Conservation (phyloP, 2,329 filamentous ascomycete genomes). For the Amphichorda felina region DNA sequence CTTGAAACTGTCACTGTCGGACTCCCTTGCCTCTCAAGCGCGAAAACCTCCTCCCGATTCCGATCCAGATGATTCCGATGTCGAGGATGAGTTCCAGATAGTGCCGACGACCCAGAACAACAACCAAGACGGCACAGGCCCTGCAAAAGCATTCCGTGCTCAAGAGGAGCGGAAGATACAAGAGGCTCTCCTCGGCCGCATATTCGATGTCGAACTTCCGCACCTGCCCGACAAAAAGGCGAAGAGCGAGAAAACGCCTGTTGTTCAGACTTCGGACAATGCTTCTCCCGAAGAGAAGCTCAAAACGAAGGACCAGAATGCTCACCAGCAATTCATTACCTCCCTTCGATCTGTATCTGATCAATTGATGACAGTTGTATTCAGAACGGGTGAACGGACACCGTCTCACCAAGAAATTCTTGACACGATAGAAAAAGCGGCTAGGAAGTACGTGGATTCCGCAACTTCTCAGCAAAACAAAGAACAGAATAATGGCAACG, state of each 20-base stretch:
- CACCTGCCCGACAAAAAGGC: background rate
- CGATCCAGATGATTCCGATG: conserved; percentile 36
- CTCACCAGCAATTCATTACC: conserved; percentile 14
- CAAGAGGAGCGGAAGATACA: conserved; percentile 43
- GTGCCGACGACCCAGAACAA: conserved; percentile 19
- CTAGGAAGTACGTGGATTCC: conserved; percentile 35
- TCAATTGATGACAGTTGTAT: conserved; percentile 28
- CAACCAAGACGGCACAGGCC: conserved; percentile 24
- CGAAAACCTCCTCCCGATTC: conserved; percentile 22
- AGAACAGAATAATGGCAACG: background rate
- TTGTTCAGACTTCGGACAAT: background rate
- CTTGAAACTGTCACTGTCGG: conserved; percentile 47
- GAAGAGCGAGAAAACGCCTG: background rate
- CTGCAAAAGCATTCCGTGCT: conserved; percentile 33
- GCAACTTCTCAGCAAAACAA: background rate
- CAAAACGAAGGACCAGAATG: conserved; percentile 8
- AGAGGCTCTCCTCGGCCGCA: conserved; percentile 37
- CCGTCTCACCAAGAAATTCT: conserved; percentile 32
- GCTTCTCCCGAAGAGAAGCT: background rate
- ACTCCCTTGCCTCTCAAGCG: conserved; percentile 30
- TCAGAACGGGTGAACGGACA: conserved; percentile 21
- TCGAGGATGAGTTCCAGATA: conserved; percentile 42
- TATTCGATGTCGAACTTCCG: conserved; percentile 34
- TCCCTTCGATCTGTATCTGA: conserved; percentile 26
- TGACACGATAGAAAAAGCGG: conserved; percentile 36